phyloP scores from a whole-genome alignment of 768 basidiomycete genomes.

The Tubosaeta sp. region DNA sequence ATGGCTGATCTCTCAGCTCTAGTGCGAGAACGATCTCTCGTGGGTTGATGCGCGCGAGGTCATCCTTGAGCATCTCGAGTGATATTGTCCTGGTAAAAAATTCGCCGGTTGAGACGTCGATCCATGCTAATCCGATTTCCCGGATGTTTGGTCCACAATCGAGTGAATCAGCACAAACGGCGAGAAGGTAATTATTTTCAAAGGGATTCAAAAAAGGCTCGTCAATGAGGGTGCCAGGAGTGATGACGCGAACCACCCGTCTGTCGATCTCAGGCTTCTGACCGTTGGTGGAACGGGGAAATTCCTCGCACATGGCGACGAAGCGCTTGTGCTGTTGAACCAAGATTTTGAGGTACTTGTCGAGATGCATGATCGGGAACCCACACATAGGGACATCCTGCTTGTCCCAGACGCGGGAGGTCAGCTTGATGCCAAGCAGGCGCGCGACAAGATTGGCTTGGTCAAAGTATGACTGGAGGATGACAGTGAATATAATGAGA shows the following conservation, averaged over 20 bases:
- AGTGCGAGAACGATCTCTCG: constrained; percentile 73
- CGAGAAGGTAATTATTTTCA: constrained; percentile 88
- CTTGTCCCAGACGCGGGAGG: constrained; percentile 70
- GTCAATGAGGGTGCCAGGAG: constrained; percentile 92
- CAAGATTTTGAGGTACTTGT: constrained; percentile 81
- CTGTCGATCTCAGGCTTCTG: constrained; percentile 65
- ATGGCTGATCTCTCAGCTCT: constrained; percentile 31
- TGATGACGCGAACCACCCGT: constrained; percentile 81
- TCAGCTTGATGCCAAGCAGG: constrained; percentile 79
- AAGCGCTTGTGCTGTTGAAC: constrained; percentile 80
- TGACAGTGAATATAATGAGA: constrained; percentile 5
- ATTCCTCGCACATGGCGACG: constrained; percentile 94
- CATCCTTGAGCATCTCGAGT: constrained; percentile 62
- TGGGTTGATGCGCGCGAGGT: constrained; percentile 76
- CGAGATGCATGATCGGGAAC: constrained; percentile 81
- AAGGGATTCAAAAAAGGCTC: constrained; percentile 82
- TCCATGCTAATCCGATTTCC: constrained; percentile 80
- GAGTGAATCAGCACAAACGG: constrained; percentile 40
- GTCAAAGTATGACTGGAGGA: constrained; percentile 81
- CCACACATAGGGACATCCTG: constrained; percentile 80
- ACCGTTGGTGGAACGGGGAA: constrained; percentile 48
- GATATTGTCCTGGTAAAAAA: constrained; percentile 71
- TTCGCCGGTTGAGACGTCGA: constrained; percentile 92
- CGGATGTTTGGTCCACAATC: not conserved
- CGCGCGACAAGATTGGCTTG: constrained; percentile 78